A percentile compares a stretch with the other conserved stretches of the same genome.
phyloP scores from a whole-genome alignment of 768 basidiomycete species.

The Termitomyces sp. region DNA sequence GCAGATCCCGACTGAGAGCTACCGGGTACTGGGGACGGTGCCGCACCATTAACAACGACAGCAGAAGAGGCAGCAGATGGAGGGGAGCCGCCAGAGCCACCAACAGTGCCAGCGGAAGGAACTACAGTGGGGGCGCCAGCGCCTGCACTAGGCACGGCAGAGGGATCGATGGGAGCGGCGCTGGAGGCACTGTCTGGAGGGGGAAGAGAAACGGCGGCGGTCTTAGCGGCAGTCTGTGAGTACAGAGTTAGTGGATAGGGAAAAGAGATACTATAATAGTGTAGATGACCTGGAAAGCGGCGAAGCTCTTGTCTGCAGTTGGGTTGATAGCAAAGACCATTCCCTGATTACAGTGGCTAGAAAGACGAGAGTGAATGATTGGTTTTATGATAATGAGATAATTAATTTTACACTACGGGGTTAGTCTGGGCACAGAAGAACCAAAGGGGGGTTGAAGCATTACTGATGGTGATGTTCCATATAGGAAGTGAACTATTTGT shows the following conservation, averaged over 20 bases:
- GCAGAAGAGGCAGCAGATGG: neutral
- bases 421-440: constrained; percentile 55
- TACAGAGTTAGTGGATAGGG: neutral
- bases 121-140: constrained; percentile 6
- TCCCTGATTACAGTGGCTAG: constrained; percentile 46
- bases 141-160: neutral
- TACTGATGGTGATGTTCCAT: constrained; percentile 33
- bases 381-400: neutral
- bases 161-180: neutral
- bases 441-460: constrained; percentile 50
- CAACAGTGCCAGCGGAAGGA: neutral
- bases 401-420: constrained; percentile 18
- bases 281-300: constrained; percentile 38
- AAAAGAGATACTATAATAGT: neutral
- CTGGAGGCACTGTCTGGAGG: neutral
- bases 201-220: neutral
- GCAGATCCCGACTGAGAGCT: neutral
- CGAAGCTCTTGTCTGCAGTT: constrained; percentile 41
- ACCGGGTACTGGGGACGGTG: neutral
- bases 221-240: constrained; percentile 15
- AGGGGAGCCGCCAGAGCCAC: neutral
- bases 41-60: no score
- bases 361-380: neutral
- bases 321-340: constrained; percentile 66
- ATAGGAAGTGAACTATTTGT: constrained; percentile 1